These are phyloP conservation scores for Penicillium occitanis DNA, from an alignment of 2,329 filamentous ascomycete species.

Conservation along the genomic window DNA sequence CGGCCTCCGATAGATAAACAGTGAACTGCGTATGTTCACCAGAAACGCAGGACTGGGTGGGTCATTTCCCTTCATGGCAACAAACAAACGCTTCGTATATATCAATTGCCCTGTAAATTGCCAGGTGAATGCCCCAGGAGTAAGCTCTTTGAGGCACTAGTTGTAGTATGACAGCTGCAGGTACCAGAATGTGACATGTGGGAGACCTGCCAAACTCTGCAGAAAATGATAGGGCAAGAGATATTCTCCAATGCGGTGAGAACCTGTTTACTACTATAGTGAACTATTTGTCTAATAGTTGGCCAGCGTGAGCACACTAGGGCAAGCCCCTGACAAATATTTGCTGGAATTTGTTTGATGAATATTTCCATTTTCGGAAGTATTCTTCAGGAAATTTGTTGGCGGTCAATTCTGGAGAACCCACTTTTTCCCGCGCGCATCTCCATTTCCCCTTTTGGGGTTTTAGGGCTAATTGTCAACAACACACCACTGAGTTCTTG, in stretches of 20 bases:
- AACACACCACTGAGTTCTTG: background rate
- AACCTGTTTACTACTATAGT: background rate
- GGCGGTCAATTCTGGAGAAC: background rate
- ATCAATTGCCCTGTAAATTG: background rate
- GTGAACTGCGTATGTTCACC: background rate
- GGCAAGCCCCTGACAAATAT: background rate
- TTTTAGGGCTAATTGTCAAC: slow-evolving; percentile 7
- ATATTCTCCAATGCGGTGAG: background rate
- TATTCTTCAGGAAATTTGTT: background rate
- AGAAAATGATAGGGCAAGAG: background rate
- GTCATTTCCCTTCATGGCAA: background rate
- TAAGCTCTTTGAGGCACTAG: background rate
- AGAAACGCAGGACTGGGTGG: background rate
- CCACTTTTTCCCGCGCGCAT: background rate
- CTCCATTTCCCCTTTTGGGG: background rate
- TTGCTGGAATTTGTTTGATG: background rate
- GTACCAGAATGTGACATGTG: background rate
- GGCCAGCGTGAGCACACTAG: background rate
- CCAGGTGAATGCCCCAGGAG: background rate
- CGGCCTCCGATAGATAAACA: background rate
- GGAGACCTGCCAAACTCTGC: background rate
- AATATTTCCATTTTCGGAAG: background rate
- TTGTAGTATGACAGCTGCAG: background rate
- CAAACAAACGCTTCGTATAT: background rate
- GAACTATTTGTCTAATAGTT: background rate